Percentiles rank a stretch among this genome's conserved stretches.
Evolutionary conservation across 495 filamentous ascomycete species (phyloP).

Genomic region (Aspergillus hancockii): DNA sequence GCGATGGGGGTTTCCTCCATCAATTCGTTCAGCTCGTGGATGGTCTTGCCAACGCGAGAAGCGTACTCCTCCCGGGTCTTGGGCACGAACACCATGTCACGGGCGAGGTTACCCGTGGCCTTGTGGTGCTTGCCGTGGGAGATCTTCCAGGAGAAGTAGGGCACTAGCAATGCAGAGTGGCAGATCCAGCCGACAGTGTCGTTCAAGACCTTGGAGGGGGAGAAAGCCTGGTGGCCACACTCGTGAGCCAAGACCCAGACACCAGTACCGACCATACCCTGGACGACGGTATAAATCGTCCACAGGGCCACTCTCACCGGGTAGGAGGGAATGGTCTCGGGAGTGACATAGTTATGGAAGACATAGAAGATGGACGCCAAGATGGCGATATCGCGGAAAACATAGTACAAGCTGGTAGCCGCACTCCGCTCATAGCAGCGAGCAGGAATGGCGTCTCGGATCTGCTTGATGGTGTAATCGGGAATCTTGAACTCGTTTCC

Average conservation of each 20-base stretch:
- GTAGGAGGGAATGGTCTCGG: conserved; percentile 57
- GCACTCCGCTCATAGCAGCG: conserved; percentile 69
- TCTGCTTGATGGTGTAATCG: conserved; percentile 71
- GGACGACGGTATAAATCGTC: conserved; percentile 63
- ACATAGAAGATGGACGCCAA: conserved; percentile 60
- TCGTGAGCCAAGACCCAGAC: conserved; percentile 75
- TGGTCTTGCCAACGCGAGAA: conserved; percentile 63
- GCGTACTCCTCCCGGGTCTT: conserved; percentile 78
- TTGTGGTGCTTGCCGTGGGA: conserved; percentile 95
- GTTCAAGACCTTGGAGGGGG: conserved; percentile 74
- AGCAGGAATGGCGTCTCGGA: conserved; percentile 61
- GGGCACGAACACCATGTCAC: conserved; percentile 97
- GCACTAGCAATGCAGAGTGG: conserved; percentile 79
- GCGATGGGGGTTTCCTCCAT: conserved; percentile 91
- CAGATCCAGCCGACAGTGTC: conserved; percentile 84
- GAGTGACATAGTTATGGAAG: conserved; percentile 67
- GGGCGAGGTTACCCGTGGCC: conserved; percentile 90
- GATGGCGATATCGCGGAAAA: conserved; percentile 58
- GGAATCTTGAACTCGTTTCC: conserved; percentile 72
- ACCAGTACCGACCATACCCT: conserved; percentile 67
- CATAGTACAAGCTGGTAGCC: conserved; percentile 60
- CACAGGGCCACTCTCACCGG: conserved; percentile 52
- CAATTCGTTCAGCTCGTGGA: conserved; percentile 81
- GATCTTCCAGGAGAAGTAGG: conserved; percentile 93
- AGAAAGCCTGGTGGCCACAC: conserved; percentile 80